Evolutionary conservation across 116 monocot genomes (phyloP).

Genomic region (Phalaenopsis hybrid): DNA sequence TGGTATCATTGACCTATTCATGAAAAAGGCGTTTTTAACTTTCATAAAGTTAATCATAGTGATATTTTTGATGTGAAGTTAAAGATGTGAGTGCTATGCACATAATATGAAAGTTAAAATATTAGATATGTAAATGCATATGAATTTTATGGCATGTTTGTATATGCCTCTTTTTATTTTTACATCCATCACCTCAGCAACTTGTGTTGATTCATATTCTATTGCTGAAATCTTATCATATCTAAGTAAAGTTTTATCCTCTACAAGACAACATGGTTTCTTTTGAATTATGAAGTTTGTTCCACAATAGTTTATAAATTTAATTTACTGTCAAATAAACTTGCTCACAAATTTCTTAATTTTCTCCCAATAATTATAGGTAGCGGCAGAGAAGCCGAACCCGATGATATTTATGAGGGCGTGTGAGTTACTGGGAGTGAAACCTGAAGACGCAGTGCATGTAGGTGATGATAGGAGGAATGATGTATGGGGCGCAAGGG

Average conservation of each 20-base stretch:
- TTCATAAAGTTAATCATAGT: too few relatives aligned
- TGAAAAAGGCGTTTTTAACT: too few relatives aligned
- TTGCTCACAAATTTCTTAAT: neutral
- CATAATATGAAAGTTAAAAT: too few relatives aligned
- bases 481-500: conserved; percentile 93
- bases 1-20: too few relatives aligned
- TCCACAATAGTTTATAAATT: neutral
- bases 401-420: conserved; percentile 95
- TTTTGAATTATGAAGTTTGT: neutral
- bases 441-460: conserved; percentile 93
- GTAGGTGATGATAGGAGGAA: conserved; percentile 95
- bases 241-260: neutral
- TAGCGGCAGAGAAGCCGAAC: conserved; percentile 96
- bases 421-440: conserved; percentile 77
- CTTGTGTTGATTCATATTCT: too few relatives aligned
- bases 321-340: neutral
- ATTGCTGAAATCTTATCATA: neutral
- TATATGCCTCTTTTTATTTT: neutral
- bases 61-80: too few relatives aligned
- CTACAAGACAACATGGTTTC: neutral
- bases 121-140: too few relatives aligned
- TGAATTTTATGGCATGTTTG: too few relatives aligned
- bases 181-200: too few relatives aligned
- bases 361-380: conserved; percentile 29
- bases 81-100: too few relatives aligned